phyloP scores from a whole-genome alignment of 495 filamentous ascomycete species.

The Xylaria longipes region DNA sequence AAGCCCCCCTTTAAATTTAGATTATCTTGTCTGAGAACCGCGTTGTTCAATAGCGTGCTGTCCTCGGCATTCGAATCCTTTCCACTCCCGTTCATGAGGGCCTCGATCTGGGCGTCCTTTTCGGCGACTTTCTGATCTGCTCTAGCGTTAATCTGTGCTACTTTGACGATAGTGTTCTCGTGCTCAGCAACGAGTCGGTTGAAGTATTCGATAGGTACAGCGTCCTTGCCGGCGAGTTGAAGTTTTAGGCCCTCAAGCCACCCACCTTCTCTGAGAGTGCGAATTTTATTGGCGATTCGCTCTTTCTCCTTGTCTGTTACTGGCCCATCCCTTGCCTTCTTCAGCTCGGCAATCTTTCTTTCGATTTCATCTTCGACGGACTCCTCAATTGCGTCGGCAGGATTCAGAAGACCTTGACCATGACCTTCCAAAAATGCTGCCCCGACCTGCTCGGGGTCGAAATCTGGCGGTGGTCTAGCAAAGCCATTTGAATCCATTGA shows the following conservation, averaged over 20 bases:
- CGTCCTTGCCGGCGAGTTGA: slow-evolving; percentile 18
- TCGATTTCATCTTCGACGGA: slow-evolving; percentile 22
- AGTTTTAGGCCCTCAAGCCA: slow-evolving; percentile 32
- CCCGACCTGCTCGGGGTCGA: slow-evolving; percentile 20
- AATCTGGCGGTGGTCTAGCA: slow-evolving; percentile 24
- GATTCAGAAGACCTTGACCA: background rate
- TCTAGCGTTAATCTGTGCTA: slow-evolving; percentile 11
- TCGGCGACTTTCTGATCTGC: background rate
- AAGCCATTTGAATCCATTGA: slow-evolving; percentile 14
- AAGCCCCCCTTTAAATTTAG: background rate
- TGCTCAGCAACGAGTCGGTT: slow-evolving; percentile 32
- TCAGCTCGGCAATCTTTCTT: slow-evolving; percentile 6
- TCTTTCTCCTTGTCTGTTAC: background rate
- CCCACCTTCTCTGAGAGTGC: slow-evolving; percentile 13
- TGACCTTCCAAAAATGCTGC: background rate
- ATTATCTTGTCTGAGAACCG: background rate
- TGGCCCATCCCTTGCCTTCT: background rate
- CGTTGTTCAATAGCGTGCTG: background rate
- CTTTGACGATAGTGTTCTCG: slow-evolving; percentile 13
- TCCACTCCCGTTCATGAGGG: background rate
- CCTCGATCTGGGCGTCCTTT: slow-evolving; percentile 5
- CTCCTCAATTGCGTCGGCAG: background rate
- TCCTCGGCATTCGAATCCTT: background rate
- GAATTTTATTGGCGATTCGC: slow-evolving; percentile 12
- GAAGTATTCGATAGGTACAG: slow-evolving; percentile 29